These are phyloP conservation scores for Candida buenavistaensis DNA, from an alignment of 1,139 yeast genomes.

Conservation along the genomic window DNA sequence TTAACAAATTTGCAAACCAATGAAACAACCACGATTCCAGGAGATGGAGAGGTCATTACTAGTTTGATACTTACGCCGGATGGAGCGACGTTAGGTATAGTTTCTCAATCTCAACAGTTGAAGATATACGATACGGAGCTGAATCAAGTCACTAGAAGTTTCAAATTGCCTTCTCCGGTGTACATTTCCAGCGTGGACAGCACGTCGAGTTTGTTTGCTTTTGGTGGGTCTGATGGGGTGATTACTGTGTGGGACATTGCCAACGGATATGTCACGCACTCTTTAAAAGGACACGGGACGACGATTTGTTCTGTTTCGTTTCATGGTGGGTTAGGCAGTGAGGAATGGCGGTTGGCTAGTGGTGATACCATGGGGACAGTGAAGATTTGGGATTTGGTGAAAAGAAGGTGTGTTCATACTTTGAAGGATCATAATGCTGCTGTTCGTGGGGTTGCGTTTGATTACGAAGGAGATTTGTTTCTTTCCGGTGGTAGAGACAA, in stretches of 20 bases:
- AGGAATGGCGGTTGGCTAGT: constrained; percentile 77
- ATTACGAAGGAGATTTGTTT: constrained; percentile 51
- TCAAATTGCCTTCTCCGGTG: constrained; percentile 74
- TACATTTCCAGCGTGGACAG: constrained; percentile 75
- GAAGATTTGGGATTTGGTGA: constrained; percentile 89
- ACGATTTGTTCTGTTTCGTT: constrained; percentile 78
- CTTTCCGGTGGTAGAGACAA: constrained; percentile 91
- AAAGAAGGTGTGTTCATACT: constrained; percentile 63
- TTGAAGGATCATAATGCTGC: constrained; percentile 80
- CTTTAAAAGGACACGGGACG: constrained; percentile 93
- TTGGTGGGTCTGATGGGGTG: constrained; percentile 94
- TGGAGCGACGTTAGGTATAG: constrained; percentile 64
- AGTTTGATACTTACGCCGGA: constrained; percentile 76
- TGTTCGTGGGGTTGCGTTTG: constrained; percentile 81
- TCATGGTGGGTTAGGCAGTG: constrained; percentile 67
- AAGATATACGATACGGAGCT: constrained; percentile 55
- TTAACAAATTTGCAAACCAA: constrained; percentile 64
- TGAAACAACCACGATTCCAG: constrained; percentile 60
- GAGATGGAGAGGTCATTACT: constrained; percentile 85
- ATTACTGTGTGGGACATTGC: constrained; percentile 91
- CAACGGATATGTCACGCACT: constrained; percentile 86
- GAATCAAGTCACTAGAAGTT: constrained; percentile 50
- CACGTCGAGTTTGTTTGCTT: constrained; percentile 83
- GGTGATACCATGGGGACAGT: constrained; percentile 89
- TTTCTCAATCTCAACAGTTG: constrained; percentile 84